A percentile compares a stretch with the other conserved stretches of the same genome.
These are phyloP conservation scores for Malassezia dermatis DNA, from an alignment of 1,284 basidiomycete species.

Conservation along the genomic window DNA sequence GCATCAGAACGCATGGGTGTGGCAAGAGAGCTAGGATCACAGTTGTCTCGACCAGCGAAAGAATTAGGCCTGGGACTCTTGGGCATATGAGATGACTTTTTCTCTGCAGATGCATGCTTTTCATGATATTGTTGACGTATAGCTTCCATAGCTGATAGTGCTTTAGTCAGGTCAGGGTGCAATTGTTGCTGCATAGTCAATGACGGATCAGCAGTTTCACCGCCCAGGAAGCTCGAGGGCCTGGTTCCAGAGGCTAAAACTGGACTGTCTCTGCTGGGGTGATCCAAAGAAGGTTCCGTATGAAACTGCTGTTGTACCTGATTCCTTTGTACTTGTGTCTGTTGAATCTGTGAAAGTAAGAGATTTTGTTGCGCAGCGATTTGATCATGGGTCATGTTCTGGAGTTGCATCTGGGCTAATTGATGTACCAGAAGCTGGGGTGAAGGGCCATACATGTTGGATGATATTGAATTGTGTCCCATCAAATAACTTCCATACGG, in stretches of 20 bases:
- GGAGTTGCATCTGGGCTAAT: slow-evolving; percentile 7
- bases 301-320: background rate
- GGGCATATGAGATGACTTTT: background rate
- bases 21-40: background rate
- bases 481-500: background rate
- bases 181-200: background rate
- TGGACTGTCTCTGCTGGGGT: background rate
- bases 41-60: background rate
- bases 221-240: background rate
- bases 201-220: background rate
- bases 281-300: background rate
- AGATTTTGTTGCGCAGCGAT: slow-evolving; percentile 12
- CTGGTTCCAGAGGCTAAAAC: background rate
- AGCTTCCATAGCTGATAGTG: slow-evolving; percentile 2
- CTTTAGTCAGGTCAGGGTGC: slow-evolving; percentile 2
- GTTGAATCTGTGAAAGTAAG: slow-evolving; percentile 12
- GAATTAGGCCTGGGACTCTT: slow-evolving; percentile 1
- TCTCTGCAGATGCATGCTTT: background rate
- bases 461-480: background rate
- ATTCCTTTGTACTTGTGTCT: slow-evolving; percentile 2
- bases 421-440: slow-evolving; percentile 4
- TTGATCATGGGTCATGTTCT: slow-evolving; percentile 9
- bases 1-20: background rate
- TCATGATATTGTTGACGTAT: background rate
- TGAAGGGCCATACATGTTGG: background rate